Conservation (phyloP, 2,329 filamentous ascomycete species). For the Sporothrix phasma region DNA sequence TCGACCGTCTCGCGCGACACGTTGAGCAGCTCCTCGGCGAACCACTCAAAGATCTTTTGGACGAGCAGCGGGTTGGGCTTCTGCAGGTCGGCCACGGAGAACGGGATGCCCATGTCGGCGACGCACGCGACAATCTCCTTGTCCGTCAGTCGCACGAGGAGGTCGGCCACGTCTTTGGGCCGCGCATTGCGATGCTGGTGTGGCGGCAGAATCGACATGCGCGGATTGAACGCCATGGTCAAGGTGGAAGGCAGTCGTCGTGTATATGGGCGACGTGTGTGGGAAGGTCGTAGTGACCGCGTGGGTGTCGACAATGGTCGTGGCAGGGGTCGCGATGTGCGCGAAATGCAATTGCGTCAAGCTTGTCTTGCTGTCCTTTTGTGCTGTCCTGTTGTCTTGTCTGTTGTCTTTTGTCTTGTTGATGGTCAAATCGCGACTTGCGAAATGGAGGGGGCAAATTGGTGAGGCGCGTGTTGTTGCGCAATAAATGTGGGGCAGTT, state of each 20-base stretch:
- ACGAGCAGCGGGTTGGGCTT: constrained; percentile 93
- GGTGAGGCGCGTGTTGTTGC: constrained; percentile 7
- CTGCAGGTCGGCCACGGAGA: constrained; percentile 75
- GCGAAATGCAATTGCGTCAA: not conserved
- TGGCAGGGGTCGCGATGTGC: not conserved
- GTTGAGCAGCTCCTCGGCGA: constrained; percentile 88
- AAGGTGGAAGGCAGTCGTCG: not conserved
- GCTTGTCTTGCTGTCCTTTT: too few species aligned
- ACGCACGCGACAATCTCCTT: constrained; percentile 93
- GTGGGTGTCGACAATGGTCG: not conserved
- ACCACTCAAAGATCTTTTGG: constrained; percentile 97
- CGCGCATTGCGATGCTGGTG: constrained; percentile 40
- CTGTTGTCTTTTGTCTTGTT: too few species aligned
- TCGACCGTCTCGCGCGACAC: constrained; percentile 87
- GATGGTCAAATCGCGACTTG: not conserved
- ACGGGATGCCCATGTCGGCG: constrained; percentile 88
- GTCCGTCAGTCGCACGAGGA: constrained; percentile 52
- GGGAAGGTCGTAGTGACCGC: not conserved
- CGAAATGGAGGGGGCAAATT: not conserved
- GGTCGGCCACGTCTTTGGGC: constrained; percentile 49
- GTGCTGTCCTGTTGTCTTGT: too few species aligned
- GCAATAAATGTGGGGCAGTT: constrained; percentile 16
- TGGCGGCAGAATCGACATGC: constrained; percentile 51
- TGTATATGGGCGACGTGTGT: not conserved
- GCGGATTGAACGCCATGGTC: constrained; percentile 48